Conservation (phyloP, 2,329 filamentous ascomycete genomes). For the Phialophora tarda region DNA sequence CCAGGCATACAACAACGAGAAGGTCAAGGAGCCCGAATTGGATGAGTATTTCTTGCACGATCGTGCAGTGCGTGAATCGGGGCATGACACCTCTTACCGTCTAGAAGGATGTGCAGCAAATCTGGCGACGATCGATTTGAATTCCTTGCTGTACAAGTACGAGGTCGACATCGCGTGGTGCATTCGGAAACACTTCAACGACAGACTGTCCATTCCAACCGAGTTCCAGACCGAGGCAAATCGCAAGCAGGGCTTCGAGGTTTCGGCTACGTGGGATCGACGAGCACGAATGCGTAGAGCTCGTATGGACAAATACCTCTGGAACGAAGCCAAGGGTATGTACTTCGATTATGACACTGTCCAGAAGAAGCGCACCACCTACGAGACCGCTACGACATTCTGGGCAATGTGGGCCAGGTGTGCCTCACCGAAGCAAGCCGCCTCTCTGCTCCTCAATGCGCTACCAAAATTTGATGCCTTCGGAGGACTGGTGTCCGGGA, state of each 20-base stretch:
- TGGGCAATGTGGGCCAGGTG: constrained; percentile 98
- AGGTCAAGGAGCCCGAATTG: constrained; percentile 81
- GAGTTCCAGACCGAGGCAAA: constrained; percentile 76
- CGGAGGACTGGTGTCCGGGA: constrained; percentile 87
- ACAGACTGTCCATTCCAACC: constrained; percentile 78
- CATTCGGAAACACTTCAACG: constrained; percentile 82
- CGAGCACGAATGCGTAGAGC: constrained; percentile 82
- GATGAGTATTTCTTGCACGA: constrained; percentile 97
- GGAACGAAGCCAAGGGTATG: constrained; percentile 91
- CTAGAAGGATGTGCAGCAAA: constrained; percentile 86
- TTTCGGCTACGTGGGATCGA: constrained; percentile 87
- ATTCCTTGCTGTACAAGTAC: constrained; percentile 95
- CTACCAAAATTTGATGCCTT: constrained; percentile 86
- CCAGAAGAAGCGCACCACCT: constrained; percentile 77
- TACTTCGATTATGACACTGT: constrained; percentile 96
- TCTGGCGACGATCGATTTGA: constrained; percentile 90
- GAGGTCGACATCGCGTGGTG: constrained; percentile 89
- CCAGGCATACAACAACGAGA: constrained; percentile 78
- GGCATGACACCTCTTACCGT: constrained; percentile 94
- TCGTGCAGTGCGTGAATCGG: constrained; percentile 91
- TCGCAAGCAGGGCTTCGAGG: constrained; percentile 73
- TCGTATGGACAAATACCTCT: constrained; percentile 89
- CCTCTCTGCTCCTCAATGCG: constrained; percentile 76
- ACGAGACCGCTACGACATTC: constrained; percentile 92
- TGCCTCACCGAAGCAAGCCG: constrained; percentile 83